phyloP scores from a whole-genome alignment of 2,329 filamentous ascomycete genomes.

The Apiospora aurea region DNA sequence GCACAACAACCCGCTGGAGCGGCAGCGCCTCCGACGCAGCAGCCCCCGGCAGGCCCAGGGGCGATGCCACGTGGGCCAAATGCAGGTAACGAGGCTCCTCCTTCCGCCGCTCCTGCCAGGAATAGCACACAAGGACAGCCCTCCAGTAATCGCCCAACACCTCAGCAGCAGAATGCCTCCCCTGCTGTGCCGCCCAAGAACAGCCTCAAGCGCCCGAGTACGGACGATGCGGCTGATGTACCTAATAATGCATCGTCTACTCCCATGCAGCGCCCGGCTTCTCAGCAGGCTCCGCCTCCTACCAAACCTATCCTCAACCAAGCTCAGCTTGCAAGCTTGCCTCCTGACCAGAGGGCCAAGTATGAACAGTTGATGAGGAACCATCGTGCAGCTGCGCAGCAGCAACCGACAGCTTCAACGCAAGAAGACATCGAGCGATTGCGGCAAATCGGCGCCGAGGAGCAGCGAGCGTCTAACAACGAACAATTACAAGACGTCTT shows the following conservation, averaged over 20 bases:
- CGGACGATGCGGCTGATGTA: slow-evolving; percentile 50
- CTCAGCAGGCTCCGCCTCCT: slow-evolving; percentile 39
- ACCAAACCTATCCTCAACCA: slow-evolving; percentile 38
- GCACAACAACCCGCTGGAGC: slow-evolving; percentile 32
- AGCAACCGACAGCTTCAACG: slow-evolving; percentile 27
- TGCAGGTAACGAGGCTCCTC: neutral
- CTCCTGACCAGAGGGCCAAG: slow-evolving; percentile 51
- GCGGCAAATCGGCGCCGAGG: slow-evolving; percentile 41
- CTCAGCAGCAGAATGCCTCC: slow-evolving; percentile 46
- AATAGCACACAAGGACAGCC: slow-evolving; percentile 31
- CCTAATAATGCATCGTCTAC: slow-evolving; percentile 32
- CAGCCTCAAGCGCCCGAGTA: slow-evolving; percentile 56
- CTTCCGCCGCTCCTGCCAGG: slow-evolving; percentile 26
- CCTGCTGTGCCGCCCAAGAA: slow-evolving; percentile 51
- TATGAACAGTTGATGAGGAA: slow-evolving; percentile 38
- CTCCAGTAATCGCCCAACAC: slow-evolving; percentile 35
- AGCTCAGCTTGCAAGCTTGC: slow-evolving; percentile 50
- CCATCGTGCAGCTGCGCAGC: slow-evolving; percentile 31
- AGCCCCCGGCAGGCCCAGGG: neutral
- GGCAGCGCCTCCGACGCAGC: slow-evolving; percentile 30
- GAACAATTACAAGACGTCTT: slow-evolving; percentile 54
- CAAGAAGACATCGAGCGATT: slow-evolving; percentile 50
- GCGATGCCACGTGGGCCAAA: neutral
- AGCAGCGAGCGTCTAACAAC: slow-evolving; percentile 44
- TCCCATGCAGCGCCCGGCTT: slow-evolving; percentile 38